Conservation (phyloP, 1,139 yeast genomes). For the Candida labiduridarum region DNA sequence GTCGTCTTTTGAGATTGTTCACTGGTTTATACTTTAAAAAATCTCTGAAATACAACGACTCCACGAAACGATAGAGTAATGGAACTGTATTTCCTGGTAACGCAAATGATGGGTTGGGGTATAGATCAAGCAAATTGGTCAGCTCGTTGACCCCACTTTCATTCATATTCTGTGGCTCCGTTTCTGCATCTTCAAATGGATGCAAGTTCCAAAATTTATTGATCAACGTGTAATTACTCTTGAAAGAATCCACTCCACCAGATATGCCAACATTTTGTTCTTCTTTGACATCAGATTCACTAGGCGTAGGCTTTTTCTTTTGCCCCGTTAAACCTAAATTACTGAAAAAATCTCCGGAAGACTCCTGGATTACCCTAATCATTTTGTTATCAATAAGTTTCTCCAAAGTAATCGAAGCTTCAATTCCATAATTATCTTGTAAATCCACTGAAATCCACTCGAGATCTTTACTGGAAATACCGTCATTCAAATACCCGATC, state of each 20-base stretch:
- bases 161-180: slow-evolving; percentile 9
- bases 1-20: slow-evolving; percentile 39
- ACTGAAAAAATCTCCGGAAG: slow-evolving; percentile 30
- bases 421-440: slow-evolving; percentile 61
- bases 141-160: slow-evolving; percentile 10
- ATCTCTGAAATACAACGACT: slow-evolving; percentile 51
- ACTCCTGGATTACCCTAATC: slow-evolving; percentile 26
- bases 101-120: slow-evolving; percentile 51
- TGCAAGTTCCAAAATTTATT: slow-evolving; percentile 51
- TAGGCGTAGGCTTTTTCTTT: slow-evolving; percentile 7
- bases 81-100: slow-evolving; percentile 58
- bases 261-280: slow-evolving; percentile 29
- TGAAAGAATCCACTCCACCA: slow-evolving; percentile 34
- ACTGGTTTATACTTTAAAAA: slow-evolving; percentile 47
- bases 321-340: slow-evolving; percentile 23
- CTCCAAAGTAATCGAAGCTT: slow-evolving; percentile 36
- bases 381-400: slow-evolving; percentile 28
- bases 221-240: slow-evolving; percentile 39
- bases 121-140: slow-evolving; percentile 25
- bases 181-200: slow-evolving; percentile 32
- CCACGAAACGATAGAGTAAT: slow-evolving; percentile 47
- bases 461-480: slow-evolving; percentile 63
- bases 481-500: slow-evolving; percentile 62
- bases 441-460: slow-evolving; percentile 51
- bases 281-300: slow-evolving; percentile 13